Base-by-base conservation (phyloP, 1,284 basidiomycete genomes). In the Microbotryomycetes sp. region DNA sequence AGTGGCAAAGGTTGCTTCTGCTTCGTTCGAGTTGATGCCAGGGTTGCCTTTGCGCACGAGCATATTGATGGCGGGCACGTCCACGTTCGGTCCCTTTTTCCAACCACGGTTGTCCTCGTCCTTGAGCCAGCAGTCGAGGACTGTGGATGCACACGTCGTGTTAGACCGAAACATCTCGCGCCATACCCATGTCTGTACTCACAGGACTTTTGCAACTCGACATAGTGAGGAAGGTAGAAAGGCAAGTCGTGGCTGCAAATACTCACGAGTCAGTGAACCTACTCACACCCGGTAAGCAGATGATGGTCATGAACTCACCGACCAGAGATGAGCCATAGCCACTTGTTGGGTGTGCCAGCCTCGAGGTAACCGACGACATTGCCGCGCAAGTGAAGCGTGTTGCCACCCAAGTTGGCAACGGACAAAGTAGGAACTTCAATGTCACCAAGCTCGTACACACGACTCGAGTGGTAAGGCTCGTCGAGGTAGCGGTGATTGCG, bases 401-500 rank as follows among this genome's bases (percentile, higher is more conserved):
- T 74, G 19, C 74, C 74, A 28, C 75, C 74, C 50, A 74, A 70
- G 59, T 75, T 75, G 57, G 74, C 74, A 15, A 75, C 74, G 32
- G 67, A 71, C 14, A 76, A 69, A 6, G 73, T 32, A 0, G 74
- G 74, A 3, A 72, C 71, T 23, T 74, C 70, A 56, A 76, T 75
- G 52, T 73, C 70, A 42, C 53, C 59, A 15, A 73, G 69, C 50
- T 74, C 62, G 68, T 72, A 74, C 6, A 66, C 68, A 15, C 74
- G 66, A 6, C 66, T 69, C 2, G 64, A 26, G 49, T 73, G 70
- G 62, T 74, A 74, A 7, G 67, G 66, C 49, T 75, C 71, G 59
- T 74, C 73, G 19, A 73, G 60, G 70, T 65, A 71, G 25, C 58
- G 58, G 52, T 72, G 46, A 45, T 65, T 56, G 22, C 59, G 47